phyloP scores from a whole-genome alignment of 2,329 filamentous ascomycete species.

The Microdochium trichocladiopsis region DNA sequence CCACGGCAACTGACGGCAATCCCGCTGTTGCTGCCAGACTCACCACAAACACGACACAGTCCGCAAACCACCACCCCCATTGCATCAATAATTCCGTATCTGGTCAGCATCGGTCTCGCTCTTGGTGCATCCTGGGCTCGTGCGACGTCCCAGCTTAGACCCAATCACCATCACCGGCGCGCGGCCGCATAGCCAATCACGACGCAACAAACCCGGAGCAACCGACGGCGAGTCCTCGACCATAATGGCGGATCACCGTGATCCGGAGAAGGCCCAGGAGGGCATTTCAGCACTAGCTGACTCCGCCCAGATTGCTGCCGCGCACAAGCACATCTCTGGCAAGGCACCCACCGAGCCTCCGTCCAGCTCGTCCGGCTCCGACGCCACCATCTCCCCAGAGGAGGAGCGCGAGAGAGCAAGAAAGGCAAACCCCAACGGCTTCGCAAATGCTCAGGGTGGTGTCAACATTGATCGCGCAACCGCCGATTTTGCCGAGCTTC shows the following conservation, averaged over 20 bases:
- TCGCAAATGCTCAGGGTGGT: slow-evolving; percentile 31
- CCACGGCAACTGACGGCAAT: neutral
- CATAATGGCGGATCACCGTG: neutral
- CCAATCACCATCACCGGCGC: neutral
- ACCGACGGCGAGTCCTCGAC: neutral
- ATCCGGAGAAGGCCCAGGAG: neutral
- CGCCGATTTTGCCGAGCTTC: slow-evolving; percentile 64
- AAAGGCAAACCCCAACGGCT: slow-evolving; percentile 40
- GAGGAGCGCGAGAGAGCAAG: slow-evolving; percentile 31
- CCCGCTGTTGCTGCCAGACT: neutral
- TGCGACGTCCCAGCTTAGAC: neutral
- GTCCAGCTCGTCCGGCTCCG: slow-evolving; percentile 11
- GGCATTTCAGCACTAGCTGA: neutral
- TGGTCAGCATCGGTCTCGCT: neutral
- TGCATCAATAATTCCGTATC: neutral
- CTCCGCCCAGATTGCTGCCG: neutral
- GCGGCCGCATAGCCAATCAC: neutral
- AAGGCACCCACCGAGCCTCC: slow-evolving; percentile 1
- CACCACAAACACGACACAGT: neutral
- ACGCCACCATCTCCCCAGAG: slow-evolving; percentile 20
- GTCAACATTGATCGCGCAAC: slow-evolving; percentile 63
- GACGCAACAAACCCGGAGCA: neutral
- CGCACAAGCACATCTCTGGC: neutral
- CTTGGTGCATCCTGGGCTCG: neutral
- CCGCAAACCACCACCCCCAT: neutral